A percentile compares a stretch with the other conserved stretches of the same genome.
Conservation (phyloP, 306 rosid species). For the Biancaea sappan region DNA sequence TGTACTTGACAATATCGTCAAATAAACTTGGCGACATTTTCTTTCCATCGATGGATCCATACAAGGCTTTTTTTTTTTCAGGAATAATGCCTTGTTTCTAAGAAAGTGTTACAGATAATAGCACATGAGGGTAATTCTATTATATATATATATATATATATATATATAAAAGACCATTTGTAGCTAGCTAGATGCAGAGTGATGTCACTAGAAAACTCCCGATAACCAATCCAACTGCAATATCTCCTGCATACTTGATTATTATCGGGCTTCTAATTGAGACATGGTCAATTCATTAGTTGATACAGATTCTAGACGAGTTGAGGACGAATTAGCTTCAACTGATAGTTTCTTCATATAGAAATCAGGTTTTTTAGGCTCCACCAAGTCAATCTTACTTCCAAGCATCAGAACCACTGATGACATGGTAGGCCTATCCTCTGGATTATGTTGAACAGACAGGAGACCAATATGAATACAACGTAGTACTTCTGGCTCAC, state of each 20-base stretch:
- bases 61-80: background rate
- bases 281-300: constrained; percentile 34
- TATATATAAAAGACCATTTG: too few relatives aligned
- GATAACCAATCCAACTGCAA: background rate
- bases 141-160: too few relatives aligned
- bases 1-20: too few relatives aligned
- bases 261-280: constrained; percentile 21
- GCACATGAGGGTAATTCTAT: background rate
- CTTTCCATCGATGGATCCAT: background rate
- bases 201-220: background rate
- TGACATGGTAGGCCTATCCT: constrained; percentile 47
- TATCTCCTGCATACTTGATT: background rate
- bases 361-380: constrained; percentile 59
- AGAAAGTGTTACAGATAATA: background rate
- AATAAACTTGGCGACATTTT: background rate
- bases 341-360: background rate
- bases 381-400: constrained; percentile 40
- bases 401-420: constrained; percentile 49
- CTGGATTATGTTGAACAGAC: constrained; percentile 57
- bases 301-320: constrained; percentile 30
- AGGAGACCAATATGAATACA: constrained; percentile 57
- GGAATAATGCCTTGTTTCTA: background rate
- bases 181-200: background rate
- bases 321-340: constrained; percentile 14
- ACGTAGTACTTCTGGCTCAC: constrained; percentile 38